Base-by-base conservation (phyloP, 495 filamentous ascomycete species). In the Talaromyces thailandensis region DNA sequence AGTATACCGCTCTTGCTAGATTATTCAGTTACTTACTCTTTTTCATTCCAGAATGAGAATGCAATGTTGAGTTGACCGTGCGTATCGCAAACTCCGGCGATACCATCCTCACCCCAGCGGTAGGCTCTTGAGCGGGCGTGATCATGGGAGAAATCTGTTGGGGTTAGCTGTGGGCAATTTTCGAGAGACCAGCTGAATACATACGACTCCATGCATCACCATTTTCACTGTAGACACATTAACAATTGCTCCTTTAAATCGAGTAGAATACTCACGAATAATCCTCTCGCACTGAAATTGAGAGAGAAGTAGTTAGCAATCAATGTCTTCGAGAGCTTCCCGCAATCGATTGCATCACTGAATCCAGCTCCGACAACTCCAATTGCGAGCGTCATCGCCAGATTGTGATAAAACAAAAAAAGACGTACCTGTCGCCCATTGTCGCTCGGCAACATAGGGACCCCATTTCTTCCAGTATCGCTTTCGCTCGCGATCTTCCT, bases 391-490 rank as follows among this genome's bases (percentile, higher is more conserved):
- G 35, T 24, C 12, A 51, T 64, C 28, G 25, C 48, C 58, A 37
- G 35, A n/a, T 66, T 58, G 24, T 24, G 18, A 56, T 9, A 35
- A 32, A 24, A n/a, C 6, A 51, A 6, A 48, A 63, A 48, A 60
- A 58, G 28, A 74, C 82, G 67, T 75, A 86, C 88, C 88, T 60
- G 91, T 96, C 53, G 92, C 91, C 92, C 92, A 96, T 77, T 96
- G 92, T 70, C 92, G 78, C 70, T 87, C 84, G 4, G 78, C 75
- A 26, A 81, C 76, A 62, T 79, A 79, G 11, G 76, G 77, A 60
- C 93, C 93, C 92, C 92, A 97, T 81, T 85, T 87, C 83, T 97
- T 96, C 93, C 93, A 97, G 76, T 96, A 96, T 69, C 86, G 88
- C 51, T 67, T 81, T 48, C 89, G 84, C 58, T 91, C 83, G 23